Conservation (phyloP, 192 early-diverging fungal genomes). For the Mortierella hygrophila region DNA sequence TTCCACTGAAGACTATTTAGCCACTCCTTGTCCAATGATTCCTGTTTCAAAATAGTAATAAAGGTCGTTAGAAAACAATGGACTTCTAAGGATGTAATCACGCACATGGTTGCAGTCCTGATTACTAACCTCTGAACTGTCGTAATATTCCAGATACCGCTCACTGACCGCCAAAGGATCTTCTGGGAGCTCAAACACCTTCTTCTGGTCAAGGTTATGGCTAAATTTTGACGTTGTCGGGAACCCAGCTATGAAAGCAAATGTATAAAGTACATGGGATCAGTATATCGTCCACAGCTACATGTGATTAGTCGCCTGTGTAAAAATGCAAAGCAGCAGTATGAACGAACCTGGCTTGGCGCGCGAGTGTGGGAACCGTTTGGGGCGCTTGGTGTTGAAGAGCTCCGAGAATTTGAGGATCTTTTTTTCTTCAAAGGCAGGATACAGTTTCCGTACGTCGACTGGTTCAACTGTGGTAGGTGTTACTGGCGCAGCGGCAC, state of each 20-base stretch:
- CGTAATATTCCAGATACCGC: slow-evolving; percentile 26
- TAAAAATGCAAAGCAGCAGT: not conserved
- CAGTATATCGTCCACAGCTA: not conserved
- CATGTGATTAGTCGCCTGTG: too few species aligned
- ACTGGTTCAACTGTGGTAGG: slow-evolving; percentile 24
- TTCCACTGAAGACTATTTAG: slow-evolving; percentile 36
- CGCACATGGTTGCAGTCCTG: not conserved
- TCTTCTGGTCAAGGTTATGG: slow-evolving; percentile 23
- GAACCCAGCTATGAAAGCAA: slow-evolving; percentile 20
- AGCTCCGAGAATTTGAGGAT: slow-evolving; percentile 75
- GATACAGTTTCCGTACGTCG: slow-evolving; percentile 67
- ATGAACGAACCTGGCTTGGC: slow-evolving; percentile 51
- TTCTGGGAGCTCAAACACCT: slow-evolving; percentile 39
- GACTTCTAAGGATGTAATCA: not conserved
- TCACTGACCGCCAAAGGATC: slow-evolving; percentile 10
- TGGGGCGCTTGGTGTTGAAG: slow-evolving; percentile 63
- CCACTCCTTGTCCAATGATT: slow-evolving; percentile 35
- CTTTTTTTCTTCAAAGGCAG: slow-evolving; percentile 71
- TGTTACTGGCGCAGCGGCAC: not conserved
- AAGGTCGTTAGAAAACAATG: not conserved
- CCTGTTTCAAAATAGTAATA: slow-evolving; percentile 5
- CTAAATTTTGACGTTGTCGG: slow-evolving; percentile 28
- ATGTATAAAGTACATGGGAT: not conserved
- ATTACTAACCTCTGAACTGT: slow-evolving; percentile 17
- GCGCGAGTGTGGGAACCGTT: slow-evolving; percentile 48